A percentile compares a stretch with the other conserved stretches of the same genome.
These are phyloP conservation scores for Trametes cingulata DNA, from an alignment of 768 basidiomycete species.

Conservation along the genomic window DNA sequence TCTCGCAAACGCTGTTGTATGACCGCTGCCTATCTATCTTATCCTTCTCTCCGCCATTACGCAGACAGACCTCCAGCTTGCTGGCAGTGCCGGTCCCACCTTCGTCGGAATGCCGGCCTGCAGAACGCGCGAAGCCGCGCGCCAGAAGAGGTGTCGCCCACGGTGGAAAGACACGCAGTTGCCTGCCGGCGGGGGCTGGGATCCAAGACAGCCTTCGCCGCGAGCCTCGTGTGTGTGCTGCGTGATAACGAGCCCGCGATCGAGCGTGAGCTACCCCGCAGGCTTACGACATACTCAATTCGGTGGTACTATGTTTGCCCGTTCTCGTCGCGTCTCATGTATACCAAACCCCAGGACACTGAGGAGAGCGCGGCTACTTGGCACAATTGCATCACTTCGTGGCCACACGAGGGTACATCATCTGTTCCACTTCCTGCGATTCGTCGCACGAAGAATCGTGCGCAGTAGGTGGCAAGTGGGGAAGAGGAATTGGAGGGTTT, in stretches of 20 bases:
- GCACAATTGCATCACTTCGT: neutral
- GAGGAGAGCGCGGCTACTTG: neutral
- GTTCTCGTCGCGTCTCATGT: neutral
- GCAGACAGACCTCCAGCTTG: neutral
- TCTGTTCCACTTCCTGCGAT: neutral
- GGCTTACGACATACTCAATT: neutral
- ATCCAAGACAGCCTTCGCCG: conserved; percentile 3
- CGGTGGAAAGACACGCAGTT: conserved; percentile 12
- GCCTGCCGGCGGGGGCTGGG: conserved; percentile 11
- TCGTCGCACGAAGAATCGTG: neutral
- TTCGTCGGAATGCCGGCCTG: conserved; percentile 1
- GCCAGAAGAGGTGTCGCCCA: conserved; percentile 1
- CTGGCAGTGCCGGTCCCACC: neutral
- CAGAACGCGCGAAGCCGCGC: conserved; percentile 2
- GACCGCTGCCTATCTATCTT: neutral
- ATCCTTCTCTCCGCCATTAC: neutral
- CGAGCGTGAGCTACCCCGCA: neutral
- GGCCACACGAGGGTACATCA: neutral
- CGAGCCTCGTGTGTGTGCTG: conserved; percentile 16
- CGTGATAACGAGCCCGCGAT: conserved; percentile 18
- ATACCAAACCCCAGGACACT: neutral
- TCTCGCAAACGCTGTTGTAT: conserved; percentile 3
- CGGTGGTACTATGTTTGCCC: conserved; percentile 1
- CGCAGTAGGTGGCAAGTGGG: neutral
- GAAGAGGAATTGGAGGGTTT: neutral